Percentiles rank a stretch among this genome's conserved stretches.
phyloP scores from a whole-genome alignment of 768 basidiomycete species.

The Amyloporia xantha region DNA sequence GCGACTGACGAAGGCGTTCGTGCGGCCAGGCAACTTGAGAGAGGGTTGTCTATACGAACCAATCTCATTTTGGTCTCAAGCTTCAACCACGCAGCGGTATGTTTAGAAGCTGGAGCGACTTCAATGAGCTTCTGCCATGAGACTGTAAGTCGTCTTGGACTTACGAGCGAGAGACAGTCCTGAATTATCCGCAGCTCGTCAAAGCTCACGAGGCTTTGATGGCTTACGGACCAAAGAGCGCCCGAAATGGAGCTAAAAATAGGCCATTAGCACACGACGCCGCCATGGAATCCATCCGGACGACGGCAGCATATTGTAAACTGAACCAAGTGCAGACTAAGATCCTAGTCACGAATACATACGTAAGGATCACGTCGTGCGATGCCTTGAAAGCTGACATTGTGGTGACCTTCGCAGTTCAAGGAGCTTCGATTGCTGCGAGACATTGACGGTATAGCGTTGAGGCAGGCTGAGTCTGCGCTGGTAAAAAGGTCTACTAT shows the following conservation, averaged over 20 bases:
- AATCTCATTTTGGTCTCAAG: slow-evolving; percentile 48
- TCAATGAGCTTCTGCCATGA: slow-evolving; percentile 44
- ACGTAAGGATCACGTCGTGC: slow-evolving; percentile 2
- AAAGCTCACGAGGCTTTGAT: not conserved
- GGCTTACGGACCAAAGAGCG: not conserved
- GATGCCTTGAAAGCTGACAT: not conserved
- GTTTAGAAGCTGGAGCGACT: slow-evolving; percentile 44
- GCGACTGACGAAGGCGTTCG: slow-evolving; percentile 48
- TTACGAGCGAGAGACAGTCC: not conserved
- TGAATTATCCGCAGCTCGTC: not conserved
- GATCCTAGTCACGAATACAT: slow-evolving; percentile 6
- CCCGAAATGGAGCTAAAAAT: not conserved
- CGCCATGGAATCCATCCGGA: not conserved
- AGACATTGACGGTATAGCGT: slow-evolving; percentile 9
- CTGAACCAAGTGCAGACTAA: slow-evolving; percentile 26
- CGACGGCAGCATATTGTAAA: slow-evolving; percentile 38
- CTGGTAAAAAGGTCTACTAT: slow-evolving; percentile 2
- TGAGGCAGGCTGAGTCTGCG: slow-evolving; percentile 5
- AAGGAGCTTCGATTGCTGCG: slow-evolving; percentile 6
- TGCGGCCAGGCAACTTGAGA: slow-evolving; percentile 37
- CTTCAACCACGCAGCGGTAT: slow-evolving; percentile 49
- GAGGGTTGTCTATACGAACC: slow-evolving; percentile 35
- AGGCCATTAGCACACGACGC: not conserved
- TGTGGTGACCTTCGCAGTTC: slow-evolving; percentile 2
- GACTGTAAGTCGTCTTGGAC: slow-evolving; percentile 31